Conservation (phyloP, 805 yeast genomes). For the Monosporozyma solicola region DNA sequence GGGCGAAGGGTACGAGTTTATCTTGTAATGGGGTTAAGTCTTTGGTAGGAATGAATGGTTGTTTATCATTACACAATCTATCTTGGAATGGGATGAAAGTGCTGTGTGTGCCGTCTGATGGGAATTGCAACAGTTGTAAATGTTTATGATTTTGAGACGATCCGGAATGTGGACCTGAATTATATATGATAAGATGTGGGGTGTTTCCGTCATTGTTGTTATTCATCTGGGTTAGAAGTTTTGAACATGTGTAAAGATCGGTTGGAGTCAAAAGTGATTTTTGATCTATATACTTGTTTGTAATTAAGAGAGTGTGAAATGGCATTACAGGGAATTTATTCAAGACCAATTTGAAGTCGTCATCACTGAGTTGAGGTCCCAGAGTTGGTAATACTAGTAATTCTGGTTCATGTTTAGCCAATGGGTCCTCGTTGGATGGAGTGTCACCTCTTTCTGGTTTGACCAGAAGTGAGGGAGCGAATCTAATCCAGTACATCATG, state of each 20-base stretch:
- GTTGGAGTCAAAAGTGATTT: slow-evolving; percentile 56
- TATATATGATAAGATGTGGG: slow-evolving; percentile 70
- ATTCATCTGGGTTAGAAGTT: slow-evolving; percentile 44
- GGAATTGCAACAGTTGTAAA: slow-evolving; percentile 72
- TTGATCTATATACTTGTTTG: slow-evolving; percentile 67
- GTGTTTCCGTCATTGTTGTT: slow-evolving; percentile 3
- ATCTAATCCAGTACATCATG: slow-evolving; percentile 27
- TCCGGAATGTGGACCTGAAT: slow-evolving; percentile 85
- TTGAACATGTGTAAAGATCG: slow-evolving; percentile 54
- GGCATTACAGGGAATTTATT: slow-evolving; percentile 83
- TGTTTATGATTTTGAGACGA: slow-evolving; percentile 93
- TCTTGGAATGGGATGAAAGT: slow-evolving; percentile 45
- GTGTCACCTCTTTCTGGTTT: slow-evolving; percentile 34
- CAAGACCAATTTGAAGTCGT: slow-evolving; percentile 49
- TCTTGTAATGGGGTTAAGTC: slow-evolving; percentile 53
- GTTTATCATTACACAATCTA: slow-evolving; percentile 31
- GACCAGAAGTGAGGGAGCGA: slow-evolving; percentile 26
- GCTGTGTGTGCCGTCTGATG: slow-evolving; percentile 27
- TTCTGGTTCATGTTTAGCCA: slow-evolving; percentile 70
- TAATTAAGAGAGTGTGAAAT: slow-evolving; percentile 70
- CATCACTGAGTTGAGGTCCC: slow-evolving; percentile 26
- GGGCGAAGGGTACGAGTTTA: slow-evolving; percentile 64
- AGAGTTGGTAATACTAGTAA: slow-evolving; percentile 50
- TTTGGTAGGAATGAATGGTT: slow-evolving; percentile 45
- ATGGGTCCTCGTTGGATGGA: slow-evolving; percentile 51